Percentiles rank a stretch among this genome's conserved stretches.
Conservation (phyloP, 768 basidiomycete genomes). For the Calvatia gigantea region DNA sequence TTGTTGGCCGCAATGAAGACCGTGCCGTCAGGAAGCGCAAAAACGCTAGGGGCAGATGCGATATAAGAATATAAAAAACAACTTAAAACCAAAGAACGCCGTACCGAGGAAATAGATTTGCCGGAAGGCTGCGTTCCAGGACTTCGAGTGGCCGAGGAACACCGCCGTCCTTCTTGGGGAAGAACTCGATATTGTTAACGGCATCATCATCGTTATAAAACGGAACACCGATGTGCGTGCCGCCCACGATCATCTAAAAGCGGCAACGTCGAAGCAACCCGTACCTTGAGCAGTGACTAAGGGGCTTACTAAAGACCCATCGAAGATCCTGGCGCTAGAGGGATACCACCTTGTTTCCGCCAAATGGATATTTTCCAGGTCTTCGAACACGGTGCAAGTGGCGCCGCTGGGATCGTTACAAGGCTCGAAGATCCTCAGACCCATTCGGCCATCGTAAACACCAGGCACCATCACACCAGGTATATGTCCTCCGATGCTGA, state of each 20-base stretch:
- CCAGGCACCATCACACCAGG: slow-evolving; percentile 22
- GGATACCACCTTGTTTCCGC: slow-evolving; percentile 39
- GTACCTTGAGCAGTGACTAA: too few species aligned
- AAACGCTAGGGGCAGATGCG: slow-evolving; percentile 16
- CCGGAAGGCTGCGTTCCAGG: slow-evolving; percentile 25
- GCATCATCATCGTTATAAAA: slow-evolving; percentile 64
- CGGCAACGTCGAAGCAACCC: too few species aligned
- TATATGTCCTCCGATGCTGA: slow-evolving; percentile 28
- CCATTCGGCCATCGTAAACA: slow-evolving; percentile 32
- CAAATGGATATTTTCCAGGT: slow-evolving; percentile 30
- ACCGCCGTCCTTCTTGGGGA: slow-evolving; percentile 36
- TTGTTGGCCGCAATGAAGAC: slow-evolving; percentile 39
- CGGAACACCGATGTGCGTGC: slow-evolving; percentile 30
- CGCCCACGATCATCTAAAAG: slow-evolving; percentile 27
- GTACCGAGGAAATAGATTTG: slow-evolving; percentile 26
- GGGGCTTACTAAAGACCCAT: slow-evolving; percentile 29
- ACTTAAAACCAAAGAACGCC: slow-evolving; percentile 9
- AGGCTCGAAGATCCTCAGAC: slow-evolving; percentile 34
- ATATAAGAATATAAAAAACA: neutral
- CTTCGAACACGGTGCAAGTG: slow-evolving; percentile 33
- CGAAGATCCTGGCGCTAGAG: slow-evolving; percentile 30
- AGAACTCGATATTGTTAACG: slow-evolving; percentile 41
- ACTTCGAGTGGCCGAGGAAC: slow-evolving; percentile 23
- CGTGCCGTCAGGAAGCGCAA: slow-evolving; percentile 38
- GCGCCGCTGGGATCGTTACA: slow-evolving; percentile 27